These are phyloP conservation scores for Arthrobotrys sphaeroides DNA, from an alignment of 2,329 filamentous ascomycete genomes.

Conservation along the genomic window DNA sequence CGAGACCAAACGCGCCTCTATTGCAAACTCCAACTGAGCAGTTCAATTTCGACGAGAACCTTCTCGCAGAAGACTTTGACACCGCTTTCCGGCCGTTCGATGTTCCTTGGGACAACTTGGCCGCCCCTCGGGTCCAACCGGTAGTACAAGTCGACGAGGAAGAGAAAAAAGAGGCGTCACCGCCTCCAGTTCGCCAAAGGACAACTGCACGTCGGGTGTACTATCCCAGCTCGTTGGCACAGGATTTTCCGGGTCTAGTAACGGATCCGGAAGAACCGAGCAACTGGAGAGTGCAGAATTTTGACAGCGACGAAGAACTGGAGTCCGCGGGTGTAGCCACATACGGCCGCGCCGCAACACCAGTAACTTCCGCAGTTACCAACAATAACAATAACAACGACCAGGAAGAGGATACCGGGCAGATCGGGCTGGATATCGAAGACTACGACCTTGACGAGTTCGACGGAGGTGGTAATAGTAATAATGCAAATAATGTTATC, in stretches of 20 bases:
- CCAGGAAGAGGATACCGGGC: neutral
- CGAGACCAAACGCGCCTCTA: neutral
- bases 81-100: constrained; percentile 1
- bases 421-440: neutral
- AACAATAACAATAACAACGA: neutral
- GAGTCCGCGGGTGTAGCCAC: neutral
- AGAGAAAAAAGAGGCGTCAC: constrained; percentile 1
- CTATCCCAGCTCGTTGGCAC: neutral
- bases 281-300: neutral
- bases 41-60: neutral
- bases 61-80: neutral
- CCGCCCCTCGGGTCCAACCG: neutral
- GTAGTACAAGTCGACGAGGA: neutral
- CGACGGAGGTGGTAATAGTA: neutral
- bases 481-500: neutral
- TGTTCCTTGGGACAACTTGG: constrained; percentile 1
- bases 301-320: constrained; percentile 14
- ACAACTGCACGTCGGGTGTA: neutral
- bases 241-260: neutral
- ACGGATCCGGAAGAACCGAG: neutral
- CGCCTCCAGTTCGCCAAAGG: neutral
- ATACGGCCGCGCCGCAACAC: neutral
- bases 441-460: neutral
- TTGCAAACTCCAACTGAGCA: neutral
- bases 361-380: too few species aligned